These are phyloP conservation scores for Russula virescens DNA, from an alignment of 768 basidiomycete species.

Conservation along the genomic window DNA sequence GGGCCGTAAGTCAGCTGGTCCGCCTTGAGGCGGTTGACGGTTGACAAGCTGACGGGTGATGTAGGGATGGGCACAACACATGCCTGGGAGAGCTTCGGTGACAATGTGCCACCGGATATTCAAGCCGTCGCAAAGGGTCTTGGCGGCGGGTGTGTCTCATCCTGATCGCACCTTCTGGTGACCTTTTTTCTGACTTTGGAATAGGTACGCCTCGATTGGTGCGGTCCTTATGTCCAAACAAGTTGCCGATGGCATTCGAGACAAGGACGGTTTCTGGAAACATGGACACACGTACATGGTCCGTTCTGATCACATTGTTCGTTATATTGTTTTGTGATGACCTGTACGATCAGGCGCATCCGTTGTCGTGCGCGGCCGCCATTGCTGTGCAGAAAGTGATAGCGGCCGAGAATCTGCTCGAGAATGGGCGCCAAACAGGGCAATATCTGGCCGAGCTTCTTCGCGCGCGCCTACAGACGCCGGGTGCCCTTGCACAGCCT, in stretches of 20 bases:
- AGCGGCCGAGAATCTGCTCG: slow-evolving; percentile 60
- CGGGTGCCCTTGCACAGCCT: slow-evolving; percentile 53
- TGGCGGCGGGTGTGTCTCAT: slow-evolving; percentile 65
- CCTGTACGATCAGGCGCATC: slow-evolving; percentile 48
- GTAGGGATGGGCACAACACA: slow-evolving; percentile 83
- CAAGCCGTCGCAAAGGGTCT: slow-evolving; percentile 89
- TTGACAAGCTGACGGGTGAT: background rate
- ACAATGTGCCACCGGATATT: slow-evolving; percentile 72
- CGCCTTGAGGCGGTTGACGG: slow-evolving; percentile 3
- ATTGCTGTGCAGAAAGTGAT: slow-evolving; percentile 79
- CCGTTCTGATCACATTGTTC: slow-evolving; percentile 15
- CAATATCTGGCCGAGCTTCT: slow-evolving; percentile 53
- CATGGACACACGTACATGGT: slow-evolving; percentile 87
- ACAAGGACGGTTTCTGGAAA: slow-evolving; percentile 67
- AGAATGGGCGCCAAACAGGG: slow-evolving; percentile 55
- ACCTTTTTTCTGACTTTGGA: background rate
- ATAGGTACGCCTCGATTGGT: slow-evolving; percentile 74
- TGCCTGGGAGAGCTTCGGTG: slow-evolving; percentile 80
- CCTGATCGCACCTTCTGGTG: background rate
- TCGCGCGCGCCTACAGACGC: slow-evolving; percentile 45
- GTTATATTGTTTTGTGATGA: background rate
- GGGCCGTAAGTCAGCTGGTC: slow-evolving; percentile 54
- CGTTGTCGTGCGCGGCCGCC: slow-evolving; percentile 70
- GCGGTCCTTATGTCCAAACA: slow-evolving; percentile 71
- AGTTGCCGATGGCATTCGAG: slow-evolving; percentile 63